Conservation (phyloP, 257 asterid species). For the Solanum infundibuliforme region DNA sequence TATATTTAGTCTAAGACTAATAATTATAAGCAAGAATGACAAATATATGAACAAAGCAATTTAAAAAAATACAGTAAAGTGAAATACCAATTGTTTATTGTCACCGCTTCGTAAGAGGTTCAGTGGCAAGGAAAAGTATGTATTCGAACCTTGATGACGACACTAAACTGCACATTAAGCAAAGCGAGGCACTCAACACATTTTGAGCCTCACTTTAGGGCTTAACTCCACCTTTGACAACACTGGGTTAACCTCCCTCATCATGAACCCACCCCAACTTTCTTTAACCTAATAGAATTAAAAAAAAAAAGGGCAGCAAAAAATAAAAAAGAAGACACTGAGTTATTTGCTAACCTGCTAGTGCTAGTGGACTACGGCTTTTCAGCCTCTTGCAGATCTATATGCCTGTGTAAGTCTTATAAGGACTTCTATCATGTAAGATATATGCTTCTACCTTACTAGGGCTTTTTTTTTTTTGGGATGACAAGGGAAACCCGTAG, state of each 20-base stretch:
- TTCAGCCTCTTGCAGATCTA: constrained; percentile 1
- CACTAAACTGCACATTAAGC: neutral
- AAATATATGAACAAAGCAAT: neutral
- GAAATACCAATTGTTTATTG: neutral
- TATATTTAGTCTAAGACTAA: neutral
- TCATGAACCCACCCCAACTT: neutral
- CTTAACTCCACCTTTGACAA: neutral
- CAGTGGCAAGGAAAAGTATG: neutral
- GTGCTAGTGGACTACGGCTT: neutral
- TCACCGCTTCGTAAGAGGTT: neutral
- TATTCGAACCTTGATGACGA: neutral
- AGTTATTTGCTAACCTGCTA: neutral
- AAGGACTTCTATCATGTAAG: neutral
- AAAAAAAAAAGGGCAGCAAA: neutral
- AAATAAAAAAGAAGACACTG: neutral
- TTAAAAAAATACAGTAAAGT: neutral
- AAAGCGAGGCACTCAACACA: neutral
- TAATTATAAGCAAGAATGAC: neutral
- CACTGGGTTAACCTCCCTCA: neutral
- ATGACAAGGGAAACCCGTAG: too few species aligned
- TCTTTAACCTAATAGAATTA: neutral
- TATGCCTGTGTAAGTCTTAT: neutral
- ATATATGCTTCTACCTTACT: neutral
- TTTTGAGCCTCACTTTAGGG: neutral
- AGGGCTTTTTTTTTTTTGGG: neutral